Conservation (phyloP, 352 stramenopile genomes). For the Phytophthora podocarpi region DNA sequence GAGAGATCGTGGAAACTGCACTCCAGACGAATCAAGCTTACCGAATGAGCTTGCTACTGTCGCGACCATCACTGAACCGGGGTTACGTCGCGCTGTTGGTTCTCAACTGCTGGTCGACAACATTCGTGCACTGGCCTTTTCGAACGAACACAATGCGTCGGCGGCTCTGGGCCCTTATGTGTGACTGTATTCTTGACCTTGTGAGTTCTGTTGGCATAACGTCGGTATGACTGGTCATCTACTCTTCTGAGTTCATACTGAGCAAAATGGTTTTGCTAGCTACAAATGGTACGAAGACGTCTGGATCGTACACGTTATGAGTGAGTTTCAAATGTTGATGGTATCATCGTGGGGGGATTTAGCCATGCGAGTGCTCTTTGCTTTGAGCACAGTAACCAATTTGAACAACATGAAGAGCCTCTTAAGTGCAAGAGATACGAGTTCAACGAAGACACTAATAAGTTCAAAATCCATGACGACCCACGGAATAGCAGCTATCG, state of each 20-base stretch:
- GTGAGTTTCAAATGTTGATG: slow-evolving; percentile 40
- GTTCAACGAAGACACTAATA: too few species aligned
- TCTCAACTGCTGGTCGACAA: slow-evolving; percentile 35
- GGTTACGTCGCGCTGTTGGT: slow-evolving; percentile 28
- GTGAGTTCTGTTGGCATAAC: slow-evolving; percentile 32
- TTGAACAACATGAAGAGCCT: slow-evolving; percentile 43
- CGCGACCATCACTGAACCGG: slow-evolving; percentile 20
- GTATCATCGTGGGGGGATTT: slow-evolving; percentile 45
- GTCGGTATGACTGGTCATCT: slow-evolving; percentile 11
- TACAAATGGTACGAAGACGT: slow-evolving; percentile 33
- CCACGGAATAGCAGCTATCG: too few species aligned
- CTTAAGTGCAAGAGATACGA: too few species aligned
- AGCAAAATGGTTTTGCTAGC: too few species aligned
- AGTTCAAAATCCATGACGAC: not conserved
- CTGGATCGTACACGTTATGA: slow-evolving; percentile 24
- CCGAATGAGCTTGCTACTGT: slow-evolving; percentile 33
- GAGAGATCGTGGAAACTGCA: slow-evolving; percentile 29
- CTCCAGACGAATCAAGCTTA: slow-evolving; percentile 33
- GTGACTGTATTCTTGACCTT: slow-evolving; percentile 30
- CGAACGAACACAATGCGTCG: too few species aligned
- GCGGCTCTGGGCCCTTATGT: slow-evolving; percentile 15
- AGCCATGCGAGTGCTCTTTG: slow-evolving; percentile 41
- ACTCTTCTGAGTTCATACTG: slow-evolving; percentile 20
- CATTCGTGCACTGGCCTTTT: slow-evolving; percentile 16
- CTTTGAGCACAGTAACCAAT: slow-evolving; percentile 33